Percentiles rank a stretch among this genome's conserved stretches.
Evolutionary conservation across 2,329 filamentous ascomycete genomes (phyloP).

Genomic region (Plenodomus lindquistii): DNA sequence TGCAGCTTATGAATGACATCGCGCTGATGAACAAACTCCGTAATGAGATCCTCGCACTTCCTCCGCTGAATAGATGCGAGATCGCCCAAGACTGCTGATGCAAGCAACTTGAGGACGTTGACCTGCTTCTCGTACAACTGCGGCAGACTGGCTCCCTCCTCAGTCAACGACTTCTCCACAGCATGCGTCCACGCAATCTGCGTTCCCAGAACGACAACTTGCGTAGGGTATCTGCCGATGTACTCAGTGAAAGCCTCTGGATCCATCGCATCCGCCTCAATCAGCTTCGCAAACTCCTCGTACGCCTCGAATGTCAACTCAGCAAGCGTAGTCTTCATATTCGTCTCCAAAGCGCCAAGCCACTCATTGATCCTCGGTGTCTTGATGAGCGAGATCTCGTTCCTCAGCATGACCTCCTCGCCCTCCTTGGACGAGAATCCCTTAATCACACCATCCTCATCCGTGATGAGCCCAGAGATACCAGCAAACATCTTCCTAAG

Average conservation of each 20-base stretch:
- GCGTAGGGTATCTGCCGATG: conserved; percentile 82
- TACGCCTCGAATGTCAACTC: conserved; percentile 88
- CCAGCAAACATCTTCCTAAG: conserved; percentile 99
- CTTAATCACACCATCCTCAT: conserved; percentile 85
- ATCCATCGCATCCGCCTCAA: conserved; percentile 72
- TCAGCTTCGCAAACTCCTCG: conserved; percentile 78
- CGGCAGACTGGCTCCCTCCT: conserved; percentile 70
- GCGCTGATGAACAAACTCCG: conserved; percentile 96
- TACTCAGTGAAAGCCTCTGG: conserved; percentile 74
- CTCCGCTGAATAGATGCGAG: conserved; percentile 85
- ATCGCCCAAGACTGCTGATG: conserved; percentile 86
- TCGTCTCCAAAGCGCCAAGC: conserved; percentile 88
- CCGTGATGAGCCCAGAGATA: conserved; percentile 85
- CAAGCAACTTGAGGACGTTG: conserved; percentile 80
- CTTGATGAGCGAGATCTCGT: conserved; percentile 88
- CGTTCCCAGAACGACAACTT: conserved; percentile 92
- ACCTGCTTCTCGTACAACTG: conserved; percentile 80
- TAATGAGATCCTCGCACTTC: conserved; percentile 98
- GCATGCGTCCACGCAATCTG: conserved; percentile 92
- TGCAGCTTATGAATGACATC: conserved; percentile 89
- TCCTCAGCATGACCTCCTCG: conserved; percentile 84
- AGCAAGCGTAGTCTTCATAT: conserved; percentile 92
- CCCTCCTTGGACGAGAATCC: conserved; percentile 96
- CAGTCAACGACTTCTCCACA: conserved; percentile 75
- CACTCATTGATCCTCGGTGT: conserved; percentile 98